A percentile compares a stretch with the other conserved stretches of the same genome.
Conservation (phyloP, 371 early-diverging fungal species). For the Chytridiales sp. region DNA sequence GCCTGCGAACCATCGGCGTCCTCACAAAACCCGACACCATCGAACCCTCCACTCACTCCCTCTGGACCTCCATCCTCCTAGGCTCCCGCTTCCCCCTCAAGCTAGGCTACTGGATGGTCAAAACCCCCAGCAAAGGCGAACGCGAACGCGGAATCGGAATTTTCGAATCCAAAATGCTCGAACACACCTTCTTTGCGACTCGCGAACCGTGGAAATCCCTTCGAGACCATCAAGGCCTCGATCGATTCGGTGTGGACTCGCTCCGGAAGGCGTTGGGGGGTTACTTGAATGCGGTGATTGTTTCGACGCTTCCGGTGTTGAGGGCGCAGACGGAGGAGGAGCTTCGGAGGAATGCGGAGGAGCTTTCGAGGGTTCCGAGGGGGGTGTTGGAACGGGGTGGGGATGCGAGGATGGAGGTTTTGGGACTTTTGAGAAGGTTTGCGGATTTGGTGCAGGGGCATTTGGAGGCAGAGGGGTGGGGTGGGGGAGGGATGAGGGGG, state of each 20-base stretch:
- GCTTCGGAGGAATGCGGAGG: slow-evolving; percentile 25
- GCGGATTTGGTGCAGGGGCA: too few species aligned
- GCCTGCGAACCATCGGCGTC: slow-evolving; percentile 51
- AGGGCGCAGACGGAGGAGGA: slow-evolving; percentile 32
- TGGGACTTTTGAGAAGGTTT: slow-evolving; percentile 44
- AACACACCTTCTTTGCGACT: slow-evolving; percentile 33
- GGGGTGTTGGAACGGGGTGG: slow-evolving; percentile 32
- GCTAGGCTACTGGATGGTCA: slow-evolving; percentile 53
- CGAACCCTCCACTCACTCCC: slow-evolving; percentile 44
- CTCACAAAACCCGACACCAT: slow-evolving; percentile 58
- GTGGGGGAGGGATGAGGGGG: too few species aligned
- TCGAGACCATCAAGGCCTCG: slow-evolving; percentile 30
- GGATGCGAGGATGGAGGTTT: slow-evolving; percentile 41
- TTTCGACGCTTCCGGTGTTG: slow-evolving; percentile 38
- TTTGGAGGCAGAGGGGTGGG: too few species aligned
- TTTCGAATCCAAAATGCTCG: slow-evolving; percentile 31
- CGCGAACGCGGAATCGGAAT: slow-evolving; percentile 21
- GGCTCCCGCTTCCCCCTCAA: slow-evolving; percentile 48
- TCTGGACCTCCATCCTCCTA: slow-evolving; percentile 42
- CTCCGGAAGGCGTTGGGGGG: slow-evolving; percentile 35
- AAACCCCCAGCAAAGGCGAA: slow-evolving; percentile 36
- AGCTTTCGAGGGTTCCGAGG: slow-evolving; percentile 34
- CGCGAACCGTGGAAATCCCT: slow-evolving; percentile 34
- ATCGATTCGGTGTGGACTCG: slow-evolving; percentile 39
- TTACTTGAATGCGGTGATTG: slow-evolving; percentile 34